These are phyloP conservation scores for Tricholoma flavovirens DNA, from an alignment of 768 basidiomycete genomes.

Conservation along the genomic window DNA sequence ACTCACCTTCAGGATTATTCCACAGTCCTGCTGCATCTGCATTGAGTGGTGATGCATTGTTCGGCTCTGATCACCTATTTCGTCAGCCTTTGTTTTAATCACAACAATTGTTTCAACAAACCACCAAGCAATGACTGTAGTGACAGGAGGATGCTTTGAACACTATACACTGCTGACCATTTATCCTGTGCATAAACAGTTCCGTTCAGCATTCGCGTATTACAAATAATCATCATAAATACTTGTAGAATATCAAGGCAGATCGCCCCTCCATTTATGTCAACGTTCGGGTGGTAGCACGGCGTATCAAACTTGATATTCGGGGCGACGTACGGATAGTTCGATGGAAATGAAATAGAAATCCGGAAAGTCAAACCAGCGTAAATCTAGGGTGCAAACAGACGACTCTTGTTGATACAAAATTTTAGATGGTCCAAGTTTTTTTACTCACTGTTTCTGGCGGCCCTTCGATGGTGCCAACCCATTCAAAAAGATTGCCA, in stretches of 20 bases:
- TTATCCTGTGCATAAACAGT: constrained; percentile 55
- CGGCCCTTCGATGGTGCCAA: constrained; percentile 82
- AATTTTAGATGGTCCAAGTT: neutral
- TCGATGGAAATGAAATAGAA: constrained; percentile 76
- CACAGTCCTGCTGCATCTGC: constrained; percentile 81
- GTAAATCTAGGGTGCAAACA: constrained; percentile 50
- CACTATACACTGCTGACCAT: constrained; percentile 91
- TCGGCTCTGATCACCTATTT: constrained; percentile 56
- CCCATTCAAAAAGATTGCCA: constrained; percentile 85
- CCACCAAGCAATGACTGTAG: constrained; percentile 86
- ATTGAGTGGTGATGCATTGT: constrained; percentile 89
- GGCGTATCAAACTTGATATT: constrained; percentile 84
- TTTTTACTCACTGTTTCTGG: constrained; percentile 55
- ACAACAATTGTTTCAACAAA: constrained; percentile 35
- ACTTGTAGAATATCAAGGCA: constrained; percentile 88
- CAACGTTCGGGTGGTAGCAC: constrained; percentile 90
- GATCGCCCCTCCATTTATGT: constrained; percentile 69
- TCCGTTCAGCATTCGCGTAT: neutral
- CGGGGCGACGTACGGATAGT: constrained; percentile 85
- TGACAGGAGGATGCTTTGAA: constrained; percentile 84
- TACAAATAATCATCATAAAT: neutral
- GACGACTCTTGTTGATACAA: neutral
- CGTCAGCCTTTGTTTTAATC: neutral
- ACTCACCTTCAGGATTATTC: constrained; percentile 58
- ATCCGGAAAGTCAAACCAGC: constrained; percentile 78